phyloP scores from a whole-genome alignment of 2,329 filamentous ascomycete species.

The Colletotrichum melonis region DNA sequence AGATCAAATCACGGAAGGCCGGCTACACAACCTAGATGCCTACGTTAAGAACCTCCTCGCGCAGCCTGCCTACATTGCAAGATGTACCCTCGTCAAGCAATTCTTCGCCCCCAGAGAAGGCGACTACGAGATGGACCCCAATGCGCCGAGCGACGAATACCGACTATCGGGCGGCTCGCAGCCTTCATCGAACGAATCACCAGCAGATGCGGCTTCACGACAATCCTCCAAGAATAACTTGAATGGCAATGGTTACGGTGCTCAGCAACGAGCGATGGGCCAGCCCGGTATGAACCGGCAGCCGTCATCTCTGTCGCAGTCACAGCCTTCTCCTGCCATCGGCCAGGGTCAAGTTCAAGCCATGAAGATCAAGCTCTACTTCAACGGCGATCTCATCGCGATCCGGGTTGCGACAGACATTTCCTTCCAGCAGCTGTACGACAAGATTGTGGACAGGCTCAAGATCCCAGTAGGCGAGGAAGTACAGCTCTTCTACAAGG shows the following conservation, averaged over 20 bases:
- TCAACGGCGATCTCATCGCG: slow-evolving; percentile 90
- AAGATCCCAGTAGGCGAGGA: slow-evolving; percentile 77
- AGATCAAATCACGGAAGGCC: slow-evolving; percentile 94
- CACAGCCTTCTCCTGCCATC: slow-evolving; percentile 67
- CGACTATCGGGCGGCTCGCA: slow-evolving; percentile 78
- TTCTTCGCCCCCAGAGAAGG: slow-evolving; percentile 92
- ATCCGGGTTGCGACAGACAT: slow-evolving; percentile 89
- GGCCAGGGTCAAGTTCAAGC: slow-evolving; percentile 61
- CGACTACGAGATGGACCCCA: slow-evolving; percentile 91
- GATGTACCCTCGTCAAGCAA: slow-evolving; percentile 85
- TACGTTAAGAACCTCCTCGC: slow-evolving; percentile 93
- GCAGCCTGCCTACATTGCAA: slow-evolving; percentile 86
- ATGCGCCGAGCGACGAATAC: slow-evolving; percentile 73
- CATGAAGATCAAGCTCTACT: slow-evolving; percentile 96
- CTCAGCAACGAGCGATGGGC: slow-evolving; percentile 47
- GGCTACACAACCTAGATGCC: slow-evolving; percentile 91
- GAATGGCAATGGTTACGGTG: slow-evolving; percentile 66
- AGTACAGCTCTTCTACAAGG: slow-evolving; percentile 85
- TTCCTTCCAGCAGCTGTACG: slow-evolving; percentile 79
- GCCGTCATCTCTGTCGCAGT: slow-evolving; percentile 61
- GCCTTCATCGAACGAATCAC: slow-evolving; percentile 73
- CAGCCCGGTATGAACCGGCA: slow-evolving; percentile 56
- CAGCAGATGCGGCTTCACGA: slow-evolving; percentile 68
- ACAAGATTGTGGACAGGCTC: slow-evolving; percentile 86
- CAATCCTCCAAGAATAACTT: slow-evolving; percentile 75